Evolutionary conservation across 202 grass and related monocot species (phyloP), one percentile per base, ranked within the genome.

Genomic region (Cymbopogon flexuosus): DNA sequence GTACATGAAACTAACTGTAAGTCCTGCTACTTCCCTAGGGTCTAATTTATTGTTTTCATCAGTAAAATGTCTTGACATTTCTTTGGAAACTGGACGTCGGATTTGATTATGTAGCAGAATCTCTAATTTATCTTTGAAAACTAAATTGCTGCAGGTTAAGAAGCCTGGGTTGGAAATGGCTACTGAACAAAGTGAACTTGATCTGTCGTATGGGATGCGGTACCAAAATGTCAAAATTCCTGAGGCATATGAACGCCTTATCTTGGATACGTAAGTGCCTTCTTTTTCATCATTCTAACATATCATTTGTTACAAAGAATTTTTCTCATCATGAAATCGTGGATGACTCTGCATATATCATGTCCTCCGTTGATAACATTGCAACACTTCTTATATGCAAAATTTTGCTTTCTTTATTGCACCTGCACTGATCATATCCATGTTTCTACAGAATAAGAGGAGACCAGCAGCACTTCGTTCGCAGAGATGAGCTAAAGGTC

Each of bases 1-100:
- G 96, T 99, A 99, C 79, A 96, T 96, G 96, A 99, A 99, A 74
- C 69, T 99, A 78, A 99, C 96, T 65, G 96, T 99, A 93, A 90
- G 94, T 88, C 3, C 24, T 81, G 57, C 47, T 79, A 82, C 12
- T 67, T 62, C 36, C 67, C 15, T 76, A 36, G 82, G 67, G 30
- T 31, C 31, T 68, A 46, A 46, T 80, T 11, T 54, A 35, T 62
- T 56, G 35, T 36, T 60, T 79, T 62, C 49, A 80, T 43, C 23
- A 72, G 33, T 62, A 9, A 63, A 70, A 45, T 10, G 16, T 52
- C n/a, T 62, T 67, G 56, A 15, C 4, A 72, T 77, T 60, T 52
- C 16, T 66, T 35, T 10, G 2, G 15, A 15, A 58, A 36, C 57
- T 59, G 0, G 10, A 37, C 6, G 5, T 21, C 11, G 5, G 16